These are phyloP conservation scores for Penicillium sp. DNA, from an alignment of 2,329 filamentous ascomycete genomes.

Conservation along the genomic window DNA sequence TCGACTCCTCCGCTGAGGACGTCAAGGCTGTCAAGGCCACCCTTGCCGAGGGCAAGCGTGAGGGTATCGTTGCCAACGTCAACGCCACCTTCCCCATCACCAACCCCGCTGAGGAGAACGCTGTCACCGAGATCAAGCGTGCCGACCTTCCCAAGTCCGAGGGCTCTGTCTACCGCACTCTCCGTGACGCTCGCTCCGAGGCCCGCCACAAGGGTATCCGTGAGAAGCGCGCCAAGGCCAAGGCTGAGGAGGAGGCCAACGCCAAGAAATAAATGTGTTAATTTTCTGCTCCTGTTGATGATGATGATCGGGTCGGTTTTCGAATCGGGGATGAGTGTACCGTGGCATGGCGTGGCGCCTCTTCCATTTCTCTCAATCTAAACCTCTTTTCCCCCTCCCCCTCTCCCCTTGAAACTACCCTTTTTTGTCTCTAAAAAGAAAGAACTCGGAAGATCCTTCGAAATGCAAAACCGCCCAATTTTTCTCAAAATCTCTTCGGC, in stretches of 20 bases:
- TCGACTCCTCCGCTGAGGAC: constrained; percentile 81
- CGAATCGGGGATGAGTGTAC: constrained; percentile 34
- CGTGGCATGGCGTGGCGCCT: constrained; percentile 39
- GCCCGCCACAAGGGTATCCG: constrained; percentile 77
- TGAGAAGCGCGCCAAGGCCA: constrained; percentile 91
- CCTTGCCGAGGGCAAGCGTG: constrained; percentile 49
- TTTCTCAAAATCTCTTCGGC: constrained; percentile 24
- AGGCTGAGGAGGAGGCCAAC: constrained; percentile 65
- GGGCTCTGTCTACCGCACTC: constrained; percentile 81
- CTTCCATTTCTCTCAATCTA: constrained; percentile 31
- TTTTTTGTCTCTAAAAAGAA: constrained; percentile 36
- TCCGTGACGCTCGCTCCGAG: constrained; percentile 82
- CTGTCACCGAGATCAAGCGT: constrained; percentile 75
- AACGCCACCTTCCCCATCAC: constrained; percentile 69
- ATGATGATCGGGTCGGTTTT: constrained; percentile 43
- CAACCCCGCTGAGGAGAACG: constrained; percentile 57
- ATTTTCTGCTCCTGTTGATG: constrained; percentile 34
- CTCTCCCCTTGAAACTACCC: constrained; percentile 13
- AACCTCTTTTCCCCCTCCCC: constrained; percentile 20
- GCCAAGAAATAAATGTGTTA: constrained; percentile 52
- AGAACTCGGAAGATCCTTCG: constrained; percentile 38
- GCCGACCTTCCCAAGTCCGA: constrained; percentile 75
- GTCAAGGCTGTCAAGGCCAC: constrained; percentile 69
- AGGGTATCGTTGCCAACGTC: constrained; percentile 55
- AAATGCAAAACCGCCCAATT: constrained; percentile 36